Percentiles rank a stretch among this genome's conserved stretches.
phyloP scores from a whole-genome alignment of 1,139 yeast species.

The Saccharomyces hybrid region DNA sequence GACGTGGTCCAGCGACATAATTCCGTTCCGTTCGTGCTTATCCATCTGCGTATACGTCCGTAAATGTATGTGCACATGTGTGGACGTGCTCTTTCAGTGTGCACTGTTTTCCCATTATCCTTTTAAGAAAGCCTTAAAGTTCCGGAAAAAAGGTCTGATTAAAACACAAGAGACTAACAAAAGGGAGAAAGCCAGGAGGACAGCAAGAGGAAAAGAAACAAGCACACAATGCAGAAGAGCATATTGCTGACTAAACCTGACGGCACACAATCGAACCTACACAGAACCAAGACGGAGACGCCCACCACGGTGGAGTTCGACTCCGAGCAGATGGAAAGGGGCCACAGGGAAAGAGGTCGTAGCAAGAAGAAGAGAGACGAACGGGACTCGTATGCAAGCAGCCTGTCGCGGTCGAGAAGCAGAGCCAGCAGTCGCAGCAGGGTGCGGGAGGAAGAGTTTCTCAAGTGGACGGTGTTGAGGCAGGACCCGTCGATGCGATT shows the following conservation, averaged over 20 bases:
- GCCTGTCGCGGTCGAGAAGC: conserved; percentile 9
- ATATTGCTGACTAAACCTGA: conserved; percentile 22
- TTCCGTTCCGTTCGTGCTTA: too few relatives aligned
- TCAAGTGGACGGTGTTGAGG: conserved; percentile 25
- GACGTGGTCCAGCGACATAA: too few relatives aligned
- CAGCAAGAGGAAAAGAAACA: too few relatives aligned
- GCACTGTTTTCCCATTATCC: too few relatives aligned
- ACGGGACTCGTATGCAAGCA: conserved; percentile 30
- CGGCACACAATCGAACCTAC: conserved; percentile 9
- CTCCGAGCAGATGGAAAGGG: conserved; percentile 25
- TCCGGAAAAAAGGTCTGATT: neutral
- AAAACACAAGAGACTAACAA: neutral
- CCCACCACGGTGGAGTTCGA: conserved; percentile 21
- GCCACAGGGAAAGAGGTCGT: conserved; percentile 27
- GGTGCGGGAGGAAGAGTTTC: conserved; percentile 26
- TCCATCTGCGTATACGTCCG: too few relatives aligned
- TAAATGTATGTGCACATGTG: too few relatives aligned
- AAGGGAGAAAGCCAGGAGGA: too few relatives aligned
- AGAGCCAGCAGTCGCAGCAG: conserved; percentile 10
- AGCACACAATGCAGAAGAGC: conserved; percentile 11
- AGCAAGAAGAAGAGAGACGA: conserved; percentile 22
- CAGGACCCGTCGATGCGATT: conserved; percentile 6
- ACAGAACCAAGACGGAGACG: neutral
- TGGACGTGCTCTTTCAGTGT: too few relatives aligned
- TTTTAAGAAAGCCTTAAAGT: too few relatives aligned